These are phyloP conservation scores for Ophiorrhiza pumila DNA, from an alignment of 257 asterid species.

Conservation along the genomic window DNA sequence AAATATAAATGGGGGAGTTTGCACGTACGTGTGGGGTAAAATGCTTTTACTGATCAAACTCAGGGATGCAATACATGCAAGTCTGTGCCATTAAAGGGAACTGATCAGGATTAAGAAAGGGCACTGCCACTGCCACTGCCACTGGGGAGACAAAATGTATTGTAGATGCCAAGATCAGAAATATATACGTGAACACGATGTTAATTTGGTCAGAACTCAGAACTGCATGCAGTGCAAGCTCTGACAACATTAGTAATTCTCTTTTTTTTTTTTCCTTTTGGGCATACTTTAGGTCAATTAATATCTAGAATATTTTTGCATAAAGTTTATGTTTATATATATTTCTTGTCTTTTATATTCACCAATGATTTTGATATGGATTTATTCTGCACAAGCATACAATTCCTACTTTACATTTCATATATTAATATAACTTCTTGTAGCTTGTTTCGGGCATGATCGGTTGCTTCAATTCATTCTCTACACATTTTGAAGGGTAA, in stretches of 20 bases:
- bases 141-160: constrained; percentile 21
- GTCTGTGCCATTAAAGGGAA: constrained; percentile 20
- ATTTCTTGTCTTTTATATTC: neutral
- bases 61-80: constrained; percentile 11
- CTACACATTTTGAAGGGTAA: too few relatives aligned
- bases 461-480: too few relatives aligned
- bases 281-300: neutral
- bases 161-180: constrained; percentile 10
- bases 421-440: neutral
- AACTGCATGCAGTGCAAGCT: neutral
- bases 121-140: neutral
- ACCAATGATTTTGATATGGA: neutral
- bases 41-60: neutral
- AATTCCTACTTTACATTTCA: neutral
- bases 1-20: neutral
- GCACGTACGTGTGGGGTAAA: constrained; percentile 6
- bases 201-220: constrained; percentile 1
- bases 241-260: neutral
- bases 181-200: constrained; percentile 9
- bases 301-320: neutral
- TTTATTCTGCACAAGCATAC: neutral
- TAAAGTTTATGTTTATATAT: neutral
- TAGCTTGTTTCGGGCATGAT: too few relatives aligned
- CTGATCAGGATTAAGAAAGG: constrained; percentile 7
- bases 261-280: neutral